Evolutionary conservation across 805 yeast genomes (phyloP).

Genomic region (Saccharomyces cerevisiae): DNA sequence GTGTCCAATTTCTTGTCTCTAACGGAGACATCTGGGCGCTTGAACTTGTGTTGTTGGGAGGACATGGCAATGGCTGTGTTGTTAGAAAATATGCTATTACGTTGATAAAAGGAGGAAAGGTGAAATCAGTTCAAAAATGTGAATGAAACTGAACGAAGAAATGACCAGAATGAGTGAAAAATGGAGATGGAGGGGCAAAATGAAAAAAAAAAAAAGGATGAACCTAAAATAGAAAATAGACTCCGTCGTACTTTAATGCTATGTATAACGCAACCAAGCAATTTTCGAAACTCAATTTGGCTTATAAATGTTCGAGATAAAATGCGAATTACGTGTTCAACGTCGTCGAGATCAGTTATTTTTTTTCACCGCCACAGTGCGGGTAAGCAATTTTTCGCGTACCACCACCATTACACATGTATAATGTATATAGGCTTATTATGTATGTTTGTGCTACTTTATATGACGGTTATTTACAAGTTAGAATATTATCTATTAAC

Average conservation of each 20-base stretch:
- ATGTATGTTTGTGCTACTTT: not conserved
- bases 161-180: not conserved
- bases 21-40: conserved; percentile 64
- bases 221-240: not conserved
- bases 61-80: not conserved
- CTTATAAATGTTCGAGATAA: not conserved
- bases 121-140: not conserved
- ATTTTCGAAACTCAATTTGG: not conserved
- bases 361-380: not conserved
- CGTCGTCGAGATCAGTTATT: not conserved
- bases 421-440: not conserved
- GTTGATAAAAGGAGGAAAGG: not conserved
- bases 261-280: not conserved
- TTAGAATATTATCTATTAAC: conserved; percentile 35
- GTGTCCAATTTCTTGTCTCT: conserved; percentile 51
- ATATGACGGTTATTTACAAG: conserved; percentile 1
- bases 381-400: not conserved
- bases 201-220: not conserved
- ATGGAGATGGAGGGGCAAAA: not conserved
- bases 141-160: not conserved
- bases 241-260: not conserved
- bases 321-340: not conserved
- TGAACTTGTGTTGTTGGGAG: conserved; percentile 31
- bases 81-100: not conserved
- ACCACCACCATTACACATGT: not conserved